Base-by-base conservation (phyloP, 2,329 filamentous ascomycete species). In the Sclerotinia nivalis region DNA sequence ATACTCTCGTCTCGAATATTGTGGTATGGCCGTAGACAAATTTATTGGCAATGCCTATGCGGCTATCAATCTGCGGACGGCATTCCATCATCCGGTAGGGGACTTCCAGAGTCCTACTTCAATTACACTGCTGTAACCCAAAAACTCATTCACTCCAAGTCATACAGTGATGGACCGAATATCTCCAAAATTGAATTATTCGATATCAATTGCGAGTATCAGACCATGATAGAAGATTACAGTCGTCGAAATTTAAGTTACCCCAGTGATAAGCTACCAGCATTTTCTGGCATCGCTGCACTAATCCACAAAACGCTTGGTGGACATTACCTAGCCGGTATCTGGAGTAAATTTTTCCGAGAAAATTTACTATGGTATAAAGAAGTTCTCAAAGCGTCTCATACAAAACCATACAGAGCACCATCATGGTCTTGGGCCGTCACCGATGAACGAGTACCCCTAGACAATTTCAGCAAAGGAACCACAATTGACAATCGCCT, bases 361-460 rank as follows among this genome's bases (percentile, higher is more conserved):
- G 18, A 55, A 6, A 55, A 55, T 4, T 55, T 55, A 28, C 52
- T 34, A 22, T 55, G 52, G 52, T 0, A 4, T 1, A 6, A 0
- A 8, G 0, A 0, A 18, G 4, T 0, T 6, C 2, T 0, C 0
- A 31, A 4, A 4, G 7, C 52, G 28, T 2, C 25, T 28, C 7
- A 20, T 31, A 31, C 1, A 54, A 4, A 10, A 28, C 52, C 8
- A 28, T 55, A 55, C 15, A 15, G 25, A 55, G 52, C 52, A 31
- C 52, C 52, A 12, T 55, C 52, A 31, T 55, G 52, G 52, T 55
- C 25, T 12, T 55, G 52, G 52, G 52, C 52, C 20, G 52, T 12
- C 10, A 22, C 8, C 15, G 15, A 31, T 54, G 25, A 31, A 28
- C 6, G 2, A 28, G 28, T 1, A 2, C 0, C 0, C 7, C 12